Evolutionary conservation across 768 basidiomycete species (phyloP), one percentile per base, ranked within the genome.

Genomic region (Dentipellis sp.): DNA sequence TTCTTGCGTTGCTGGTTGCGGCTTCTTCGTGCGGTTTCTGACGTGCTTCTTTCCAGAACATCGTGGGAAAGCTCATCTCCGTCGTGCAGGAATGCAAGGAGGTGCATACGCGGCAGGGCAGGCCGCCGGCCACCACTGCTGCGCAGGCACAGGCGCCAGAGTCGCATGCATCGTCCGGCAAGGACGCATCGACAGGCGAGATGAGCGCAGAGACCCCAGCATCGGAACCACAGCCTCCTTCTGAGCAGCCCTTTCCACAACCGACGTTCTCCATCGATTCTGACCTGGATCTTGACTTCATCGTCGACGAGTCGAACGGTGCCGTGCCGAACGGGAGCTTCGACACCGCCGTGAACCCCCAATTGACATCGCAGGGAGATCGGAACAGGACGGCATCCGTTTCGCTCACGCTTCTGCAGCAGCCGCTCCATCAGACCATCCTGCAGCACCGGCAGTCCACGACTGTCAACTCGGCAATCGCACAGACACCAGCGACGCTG

Each of bases 61-160:
- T 93, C 58, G 86, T 94, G 36, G 81, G 83, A 57, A 85, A 87
- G 62, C 72, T 95, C 57, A 84, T 87, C 69, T 92, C 91, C 64
- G 83, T 93, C 45, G 85, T 86, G 39, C 83, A 88, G 62, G 86
- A 90, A 54, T 89, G 89, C 67, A 91, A 86, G 69, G 78, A 82
- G 52, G 79, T 76, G 1, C 84, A 88, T 48, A 55, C 54, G 5
- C 61, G 60, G 35, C 61, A 59, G 34, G 56, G 53, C 4, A 78
- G 74, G 1, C 74, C 76, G 9, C 67, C 71, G 37, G 67, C 70
- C 2, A 66, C 60, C 3, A 57, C 36, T 14, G 56, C 55, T 11
- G 17, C 16, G 2, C 53, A 50, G n/a, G 29, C 29, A 29, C 12
- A 9, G n/a, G 12, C 42, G n/a, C 42, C 42, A 12, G 10, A 16